Evolutionary conservation across 352 stramenopile genomes (phyloP), one percentile per base, ranked within the genome.

Genomic region (Phytopythium cucurbitacearum): DNA sequence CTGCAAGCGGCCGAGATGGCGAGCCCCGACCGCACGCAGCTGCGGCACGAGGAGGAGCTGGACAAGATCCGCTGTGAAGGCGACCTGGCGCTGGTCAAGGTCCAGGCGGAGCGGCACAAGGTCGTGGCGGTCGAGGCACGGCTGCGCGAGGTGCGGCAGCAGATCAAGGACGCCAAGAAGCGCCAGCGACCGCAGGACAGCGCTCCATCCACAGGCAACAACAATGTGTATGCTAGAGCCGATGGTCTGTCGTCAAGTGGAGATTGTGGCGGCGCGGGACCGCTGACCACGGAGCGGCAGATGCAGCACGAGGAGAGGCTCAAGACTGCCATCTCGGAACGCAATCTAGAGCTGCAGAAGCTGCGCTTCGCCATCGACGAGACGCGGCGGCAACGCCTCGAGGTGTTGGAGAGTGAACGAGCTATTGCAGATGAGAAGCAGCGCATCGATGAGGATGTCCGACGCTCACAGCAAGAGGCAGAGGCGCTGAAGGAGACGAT

Each of bases 81-180:
- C 35, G 77, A 89, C 60, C 45, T 89, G 49, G 69, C 67, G 53
- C 68, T 89, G 6, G 79, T 89, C 53, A 76, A 73, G 32, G 64
- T 69, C 40, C 77, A 89, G 50, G 92, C 95, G 49, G 96, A 97
- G 89, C 87, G 69, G 41, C 89, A 96, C 53, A 96, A 93, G 49
- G 77, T 95, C 54, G 56, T 64, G 6, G 72, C 86, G 50, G 66
- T 94, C 0, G 96, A 98, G 51, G 66, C 68, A 36, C 73, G 88
- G 55, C 84, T 98, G 68, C 80, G 90, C n/a, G 63, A 89, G 56
- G 81, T 90, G 16, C 84, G 95, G 51, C 71, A 78, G 33, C 65
- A 91, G 53, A 87, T 97, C 40, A 80, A 96, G 48, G 83, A 89
- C 0, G 86, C 85, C 58, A 91, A 97, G 49, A 91, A 96, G 48